Evolutionary conservation across 2,329 filamentous ascomycete species (phyloP).

Genomic region (Arthrinium puccinioides): DNA sequence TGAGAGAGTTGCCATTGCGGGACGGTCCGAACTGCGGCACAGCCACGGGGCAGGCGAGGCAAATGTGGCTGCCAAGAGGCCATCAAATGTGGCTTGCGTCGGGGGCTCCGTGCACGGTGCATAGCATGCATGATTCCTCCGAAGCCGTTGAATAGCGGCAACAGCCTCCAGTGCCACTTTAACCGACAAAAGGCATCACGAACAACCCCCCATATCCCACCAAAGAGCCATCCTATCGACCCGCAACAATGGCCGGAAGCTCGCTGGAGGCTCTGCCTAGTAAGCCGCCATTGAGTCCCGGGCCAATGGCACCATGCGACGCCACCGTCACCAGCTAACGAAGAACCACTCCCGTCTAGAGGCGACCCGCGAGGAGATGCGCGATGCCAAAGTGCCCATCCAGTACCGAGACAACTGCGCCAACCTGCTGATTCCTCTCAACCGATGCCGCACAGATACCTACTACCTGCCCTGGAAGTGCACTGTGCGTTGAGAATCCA

Average conservation of each 20-base stretch:
- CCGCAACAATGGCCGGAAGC: slow-evolving; percentile 10
- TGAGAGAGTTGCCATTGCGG: too few species aligned
- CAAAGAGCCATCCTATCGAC: slow-evolving; percentile 1
- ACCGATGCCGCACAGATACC: slow-evolving; percentile 84
- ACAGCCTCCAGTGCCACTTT: too few species aligned
- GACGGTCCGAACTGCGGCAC: too few species aligned
- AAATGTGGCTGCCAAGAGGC: too few species aligned
- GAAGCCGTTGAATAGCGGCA: too few species aligned
- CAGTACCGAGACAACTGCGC: slow-evolving; percentile 95
- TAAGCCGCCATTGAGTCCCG: too few species aligned
- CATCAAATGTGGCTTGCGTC: too few species aligned
- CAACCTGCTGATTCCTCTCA: slow-evolving; percentile 88
- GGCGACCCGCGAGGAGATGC: slow-evolving; percentile 88
- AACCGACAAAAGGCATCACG: not conserved
- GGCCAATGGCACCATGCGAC: not conserved
- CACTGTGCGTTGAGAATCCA: slow-evolving; percentile 57
- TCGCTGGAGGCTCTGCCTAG: slow-evolving; percentile 19
- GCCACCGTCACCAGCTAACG: not conserved
- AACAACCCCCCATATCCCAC: not conserved
- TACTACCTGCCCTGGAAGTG: slow-evolving; percentile 99
- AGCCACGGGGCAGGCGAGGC: too few species aligned
- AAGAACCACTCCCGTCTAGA: slow-evolving; percentile 32
- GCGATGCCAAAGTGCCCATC: slow-evolving; percentile 78
- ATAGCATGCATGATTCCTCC: too few species aligned
- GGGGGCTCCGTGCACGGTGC: too few species aligned